Evolutionary conservation across 805 yeast genomes (phyloP).

Genomic region (Metschnikowia anglica): DNA sequence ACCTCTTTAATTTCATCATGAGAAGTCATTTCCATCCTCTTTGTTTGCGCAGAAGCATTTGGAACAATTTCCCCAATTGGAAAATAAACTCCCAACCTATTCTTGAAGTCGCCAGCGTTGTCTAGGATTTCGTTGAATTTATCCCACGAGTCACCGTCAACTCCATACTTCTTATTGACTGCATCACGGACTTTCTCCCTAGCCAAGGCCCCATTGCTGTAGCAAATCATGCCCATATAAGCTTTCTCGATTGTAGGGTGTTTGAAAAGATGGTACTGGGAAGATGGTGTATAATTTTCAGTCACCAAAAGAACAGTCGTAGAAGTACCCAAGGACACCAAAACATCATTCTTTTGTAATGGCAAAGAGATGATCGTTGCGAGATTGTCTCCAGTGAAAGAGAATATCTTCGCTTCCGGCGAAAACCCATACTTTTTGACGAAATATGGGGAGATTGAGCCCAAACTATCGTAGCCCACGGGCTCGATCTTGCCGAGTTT

Average conservation of each 20-base stretch:
- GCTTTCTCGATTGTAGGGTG: slow-evolving; percentile 78
- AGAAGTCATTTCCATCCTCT: slow-evolving; percentile 46
- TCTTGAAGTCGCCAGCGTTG: slow-evolving; percentile 32
- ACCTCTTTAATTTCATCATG: slow-evolving; percentile 27
- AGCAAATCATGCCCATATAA: slow-evolving; percentile 94
- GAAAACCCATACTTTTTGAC: slow-evolving; percentile 62
- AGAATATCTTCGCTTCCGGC: slow-evolving; percentile 55
- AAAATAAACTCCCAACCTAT: slow-evolving; percentile 73
- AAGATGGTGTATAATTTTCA: slow-evolving; percentile 70
- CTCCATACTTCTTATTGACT: slow-evolving; percentile 47
- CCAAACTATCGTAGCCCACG: slow-evolving; percentile 50
- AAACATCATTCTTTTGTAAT: slow-evolving; percentile 67
- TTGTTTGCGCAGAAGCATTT: slow-evolving; percentile 63
- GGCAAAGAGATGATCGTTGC: slow-evolving; percentile 87
- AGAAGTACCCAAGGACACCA: slow-evolving; percentile 87
- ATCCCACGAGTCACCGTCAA: slow-evolving; percentile 51
- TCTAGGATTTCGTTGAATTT: slow-evolving; percentile 58
- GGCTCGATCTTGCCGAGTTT: slow-evolving; percentile 58
- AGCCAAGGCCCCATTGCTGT: slow-evolving; percentile 87
- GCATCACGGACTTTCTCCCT: slow-evolving; percentile 72
- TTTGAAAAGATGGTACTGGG: slow-evolving; percentile 79
- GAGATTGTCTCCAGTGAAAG: slow-evolving; percentile 89
- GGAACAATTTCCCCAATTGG: slow-evolving; percentile 93
- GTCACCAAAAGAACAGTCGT: slow-evolving; percentile 85
- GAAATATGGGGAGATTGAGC: slow-evolving; percentile 60